Evolutionary conservation across 805 yeast genomes (phyloP), one percentile per base, ranked within the genome.

Genomic region (Maudiozyma serrabonitensis): DNA sequence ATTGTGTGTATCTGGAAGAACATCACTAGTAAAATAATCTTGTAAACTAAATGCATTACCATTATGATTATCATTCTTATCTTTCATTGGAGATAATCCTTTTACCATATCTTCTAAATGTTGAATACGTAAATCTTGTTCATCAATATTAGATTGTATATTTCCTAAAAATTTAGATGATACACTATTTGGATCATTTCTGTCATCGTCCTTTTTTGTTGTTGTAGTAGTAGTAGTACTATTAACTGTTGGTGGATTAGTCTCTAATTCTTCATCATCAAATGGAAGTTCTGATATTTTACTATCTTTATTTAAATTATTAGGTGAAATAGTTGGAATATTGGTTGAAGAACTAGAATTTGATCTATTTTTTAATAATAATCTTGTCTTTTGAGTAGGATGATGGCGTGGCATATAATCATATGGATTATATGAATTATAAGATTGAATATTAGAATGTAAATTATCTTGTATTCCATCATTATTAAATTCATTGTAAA

Each of bases 111-210:
- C 62, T 46, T 63, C 67, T 28, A 64, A 50, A 44, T 64, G 62
- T 41, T 62, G 68, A 8, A 64, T 62, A 31, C 66, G 52, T 35
- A 56, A 58, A 41, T 60, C 66, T 51, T 64, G 69, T 41, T 58
- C 60, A 41, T 58, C 59, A 28, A 64, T 63, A 41, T 58, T 62
- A n/a, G 54, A 47, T 46, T 63, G 61, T 44, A 64, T 47, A 44
- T 58, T 39, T 32, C 56, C 51, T 21, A 59, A 51, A 46, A 59
- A 49, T 15, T 46, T 13, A 3, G 39, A 13, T 7, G 31, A 32
- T 9, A 19, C 52, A 26, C 47, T 52, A 7, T 43, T 50, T 21
- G 50, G 28, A 12, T 50, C 37, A 35, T 49, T 44, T 5, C 19
- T 28, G 26, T 40, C 34, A 26, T 37, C 38, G 4, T 43, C 46